Percentiles rank a stretch among this genome's conserved stretches.
phyloP scores from a whole-genome alignment of 768 basidiomycete species.

The Cubamyces lactineus region DNA sequence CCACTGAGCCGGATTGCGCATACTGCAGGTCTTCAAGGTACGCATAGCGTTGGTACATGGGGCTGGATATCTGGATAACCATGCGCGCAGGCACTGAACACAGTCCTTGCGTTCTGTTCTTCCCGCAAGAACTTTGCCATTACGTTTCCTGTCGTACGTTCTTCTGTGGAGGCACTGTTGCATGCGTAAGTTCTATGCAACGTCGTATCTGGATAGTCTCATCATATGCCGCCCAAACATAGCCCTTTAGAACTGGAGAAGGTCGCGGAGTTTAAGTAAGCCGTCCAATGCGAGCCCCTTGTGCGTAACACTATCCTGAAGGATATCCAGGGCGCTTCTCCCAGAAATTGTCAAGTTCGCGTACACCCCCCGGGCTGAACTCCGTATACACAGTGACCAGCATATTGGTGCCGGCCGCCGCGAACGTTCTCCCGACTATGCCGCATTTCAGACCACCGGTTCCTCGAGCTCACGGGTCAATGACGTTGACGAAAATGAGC shows the following conservation, averaged over 20 bases:
- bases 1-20: conserved; percentile 18
- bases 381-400: conserved; percentile 53
- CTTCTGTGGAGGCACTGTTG: conserved; percentile 79
- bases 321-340: conserved; percentile 63
- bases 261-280: conserved; percentile 84
- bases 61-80: neutral
- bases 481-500: conserved; percentile 44
- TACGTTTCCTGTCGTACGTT: conserved; percentile 74
- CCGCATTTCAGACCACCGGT: conserved; percentile 25
- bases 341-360: conserved; percentile 83
- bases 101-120: conserved; percentile 85
- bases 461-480: conserved; percentile 33
- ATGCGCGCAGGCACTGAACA: conserved; percentile 72
- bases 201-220: neutral
- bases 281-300: neutral
- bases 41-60: neutral
- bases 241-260: conserved; percentile 80
- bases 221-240: neutral
- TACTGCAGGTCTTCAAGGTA: conserved; percentile 50
- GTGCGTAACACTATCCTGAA: neutral
- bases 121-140: conserved; percentile 79
- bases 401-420: conserved; percentile 32
- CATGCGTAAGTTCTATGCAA: conserved; percentile 56
- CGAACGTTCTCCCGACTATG: conserved; percentile 47
- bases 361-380: conserved; percentile 68